Base-by-base conservation (phyloP, 83 land plant genomes). In the Picea engelmannii region DNA sequence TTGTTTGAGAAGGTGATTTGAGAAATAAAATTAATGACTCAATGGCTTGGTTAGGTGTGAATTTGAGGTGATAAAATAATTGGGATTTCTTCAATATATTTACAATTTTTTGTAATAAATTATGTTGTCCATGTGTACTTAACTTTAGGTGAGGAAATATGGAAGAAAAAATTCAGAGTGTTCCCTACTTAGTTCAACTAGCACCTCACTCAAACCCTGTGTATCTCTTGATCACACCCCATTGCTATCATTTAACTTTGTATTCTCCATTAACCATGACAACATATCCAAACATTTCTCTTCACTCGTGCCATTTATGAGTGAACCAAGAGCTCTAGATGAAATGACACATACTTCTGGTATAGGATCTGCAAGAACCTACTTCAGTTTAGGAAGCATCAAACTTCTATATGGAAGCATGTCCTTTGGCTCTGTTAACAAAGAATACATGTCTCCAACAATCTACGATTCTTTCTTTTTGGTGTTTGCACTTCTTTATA, bases 341-440 rank as follows among this genome's bases (percentile, higher is more conserved):
- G 99, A 99, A 82, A 98, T 99, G 55, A 92, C 86, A 13, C 99
- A 92, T 63, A 98, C 99, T 89, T 98, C 99, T n/a, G 99, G 99
- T 82, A 98, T 98, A 65, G 99, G 99, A 89, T 98, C 99, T 10
- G 96, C 96, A 58, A 98, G 91, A 40, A 98, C 99, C 99, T 96
- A 83, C 86, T 98, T 98, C n/a, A 98, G 94, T 89, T 98, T 97
- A n/a, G 99, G 99, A 62, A 98, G 97, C 7, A 98, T 90, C 88
- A 98, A 85, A 2, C 91, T 87, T 52, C 93, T 92, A 70, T 98
- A 98, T 13, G 99, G 99, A 71, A 98, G 91, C 99, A 98, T 31
- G 77, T 98, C 96, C 84, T 93, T 98, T 66, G 99, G 97, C 60
- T 98, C 97, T 6, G 99, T 96, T 17, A 98, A 99, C 66, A 98